A percentile compares a stretch with the other conserved stretches of the same genome.
These are phyloP conservation scores for Ganoderma meredithae DNA, from an alignment of 1,284 basidiomycete species.

Conservation along the genomic window DNA sequence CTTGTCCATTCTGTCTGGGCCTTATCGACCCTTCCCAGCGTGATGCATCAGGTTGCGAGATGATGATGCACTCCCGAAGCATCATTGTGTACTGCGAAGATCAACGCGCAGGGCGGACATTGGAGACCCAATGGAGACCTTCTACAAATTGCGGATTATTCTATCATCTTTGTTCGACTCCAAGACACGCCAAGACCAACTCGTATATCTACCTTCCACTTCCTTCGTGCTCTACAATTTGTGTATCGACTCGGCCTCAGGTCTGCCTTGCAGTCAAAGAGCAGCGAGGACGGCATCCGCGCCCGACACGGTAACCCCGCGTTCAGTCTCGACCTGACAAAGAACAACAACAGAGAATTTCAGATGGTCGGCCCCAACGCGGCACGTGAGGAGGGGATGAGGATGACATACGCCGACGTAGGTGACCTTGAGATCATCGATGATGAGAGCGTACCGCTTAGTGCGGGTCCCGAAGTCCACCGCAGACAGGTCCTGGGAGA, in stretches of 20 bases:
- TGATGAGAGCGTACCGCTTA: conserved; percentile 71
- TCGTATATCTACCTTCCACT: conserved; percentile 1
- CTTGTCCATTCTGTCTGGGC: not conserved
- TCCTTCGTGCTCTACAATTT: not conserved
- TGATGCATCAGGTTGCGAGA: conserved; percentile 2
- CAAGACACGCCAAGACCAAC: not conserved
- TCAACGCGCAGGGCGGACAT: not conserved
- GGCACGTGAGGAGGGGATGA: not conserved
- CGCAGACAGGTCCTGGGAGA: conserved; percentile 64
- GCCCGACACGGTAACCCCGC: conserved; percentile 68
- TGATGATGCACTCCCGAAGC: not conserved
- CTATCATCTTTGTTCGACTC: not conserved
- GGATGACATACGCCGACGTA: conserved; percentile 60
- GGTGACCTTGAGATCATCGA: conserved; percentile 75
- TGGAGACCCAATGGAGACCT: not conserved
- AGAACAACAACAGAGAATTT: not conserved
- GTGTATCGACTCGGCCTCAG: not conserved
- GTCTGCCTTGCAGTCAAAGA: conserved; percentile 30
- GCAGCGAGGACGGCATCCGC: conserved; percentile 67
- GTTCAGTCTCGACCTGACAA: conserved; percentile 56
- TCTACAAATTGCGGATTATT: not conserved
- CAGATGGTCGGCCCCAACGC: not conserved
- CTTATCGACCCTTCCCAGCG: conserved; percentile 6
- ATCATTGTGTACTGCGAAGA: not conserved
- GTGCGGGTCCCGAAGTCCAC: conserved; percentile 77